phyloP scores from a whole-genome alignment of 75 land plant species.

The Cryptomeria japonica region DNA sequence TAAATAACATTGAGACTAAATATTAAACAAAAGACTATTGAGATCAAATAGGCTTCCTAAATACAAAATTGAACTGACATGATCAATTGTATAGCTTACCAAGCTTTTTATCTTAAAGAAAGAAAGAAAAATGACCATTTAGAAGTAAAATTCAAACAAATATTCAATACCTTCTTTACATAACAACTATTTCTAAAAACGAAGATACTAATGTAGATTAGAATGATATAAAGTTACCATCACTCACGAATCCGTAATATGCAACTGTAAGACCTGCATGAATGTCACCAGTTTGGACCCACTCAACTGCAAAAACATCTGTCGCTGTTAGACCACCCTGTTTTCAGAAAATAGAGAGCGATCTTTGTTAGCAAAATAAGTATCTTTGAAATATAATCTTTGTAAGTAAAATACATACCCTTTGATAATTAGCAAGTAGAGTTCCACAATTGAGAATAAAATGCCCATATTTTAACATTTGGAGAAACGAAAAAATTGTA shows the following conservation, averaged over 20 bases:
- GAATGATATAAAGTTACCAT: slow-evolving; percentile 52
- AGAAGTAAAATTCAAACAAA: not conserved
- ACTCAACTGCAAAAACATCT: slow-evolving; percentile 92
- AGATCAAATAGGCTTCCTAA: not conserved
- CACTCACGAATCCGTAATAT: slow-evolving; percentile 91
- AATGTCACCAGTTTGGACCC: slow-evolving; percentile 76
- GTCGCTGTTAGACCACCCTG: slow-evolving; percentile 89
- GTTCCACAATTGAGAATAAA: not conserved
- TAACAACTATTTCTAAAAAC: not conserved
- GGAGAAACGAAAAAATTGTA: not conserved
- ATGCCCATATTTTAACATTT: not conserved
- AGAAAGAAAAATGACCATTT: not conserved
- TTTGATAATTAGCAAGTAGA: not conserved
- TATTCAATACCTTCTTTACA: not conserved
- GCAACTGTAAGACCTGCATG: slow-evolving; percentile 87
- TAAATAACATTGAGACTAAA: not conserved
- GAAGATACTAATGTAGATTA: not conserved
- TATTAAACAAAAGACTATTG: not conserved
- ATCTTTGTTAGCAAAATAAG: slow-evolving; percentile 12
- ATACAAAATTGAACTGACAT: not conserved
- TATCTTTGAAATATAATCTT: not conserved
- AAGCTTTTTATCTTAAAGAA: not conserved
- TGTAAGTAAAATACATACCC: not conserved
- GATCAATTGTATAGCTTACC: not conserved
- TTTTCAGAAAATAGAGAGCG: slow-evolving; percentile 10